Base-by-base conservation (phyloP, 2,329 filamentous ascomycete species). In the Fusarium domesticum region DNA sequence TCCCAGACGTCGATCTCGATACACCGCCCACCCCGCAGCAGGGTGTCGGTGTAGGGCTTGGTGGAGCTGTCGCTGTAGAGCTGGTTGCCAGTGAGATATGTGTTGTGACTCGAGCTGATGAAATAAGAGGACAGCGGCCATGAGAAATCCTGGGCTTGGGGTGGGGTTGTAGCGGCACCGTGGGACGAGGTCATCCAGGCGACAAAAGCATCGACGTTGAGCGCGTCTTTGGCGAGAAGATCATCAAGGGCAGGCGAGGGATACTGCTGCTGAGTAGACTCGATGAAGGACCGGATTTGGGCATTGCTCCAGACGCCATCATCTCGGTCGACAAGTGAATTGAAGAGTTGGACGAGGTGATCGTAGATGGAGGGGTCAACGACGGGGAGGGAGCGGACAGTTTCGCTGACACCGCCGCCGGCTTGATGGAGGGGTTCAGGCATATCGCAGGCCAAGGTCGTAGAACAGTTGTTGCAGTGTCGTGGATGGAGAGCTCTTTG, bases 1-100 rank as follows among this genome's bases (percentile, higher is more conserved):
- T 96, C 89, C 91, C 91, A 96, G 58, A 93, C 95, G 61, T 96
- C 91, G 48, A 96, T 88, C 70, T 96, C 91, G 47, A 96, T 84
- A 67, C 91, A 96, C 15, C 91, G 84, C 58, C 91, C 95, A 2
- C 89, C 90, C 39, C 88, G 83, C 56, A 89, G 79, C 44, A 96
- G 73, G 8, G 91, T 89, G 39, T 84, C 84, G 54, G 89, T 89
- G 72, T 96, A 96, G 3, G 88, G 87, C 54, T 90, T 87, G 0
- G 89, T 89, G 63, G 90, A 95, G 40, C 89, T 93, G 48, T 86
- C 82, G 56, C 89, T 92, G 48, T 81, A 89, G 12, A 96, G 81
- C 71, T 96, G 91, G 62, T 92, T 87, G 18, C 91, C 91, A 2
- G 90, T 81, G 17, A 96, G 79, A 58, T 96, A 96, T 0, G 91